A percentile compares a stretch with the other conserved stretches of the same genome.
phyloP scores from a whole-genome alignment of 1,284 basidiomycete species.

The Rhizoctonia solani region DNA sequence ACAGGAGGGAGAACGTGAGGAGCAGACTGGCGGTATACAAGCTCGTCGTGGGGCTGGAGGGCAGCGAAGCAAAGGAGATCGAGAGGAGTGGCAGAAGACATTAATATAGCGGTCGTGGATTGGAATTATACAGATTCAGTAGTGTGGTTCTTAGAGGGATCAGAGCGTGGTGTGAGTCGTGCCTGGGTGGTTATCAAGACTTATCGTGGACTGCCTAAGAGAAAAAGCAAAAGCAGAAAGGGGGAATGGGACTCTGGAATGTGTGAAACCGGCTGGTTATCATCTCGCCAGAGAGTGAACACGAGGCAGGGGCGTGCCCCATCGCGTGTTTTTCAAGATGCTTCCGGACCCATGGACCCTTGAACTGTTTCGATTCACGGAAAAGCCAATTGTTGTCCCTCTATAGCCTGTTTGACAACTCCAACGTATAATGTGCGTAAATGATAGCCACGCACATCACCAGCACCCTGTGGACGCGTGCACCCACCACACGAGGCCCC shows the following conservation, averaged over 20 bases:
- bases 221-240: slow-evolving; percentile 25
- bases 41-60: slow-evolving; percentile 30
- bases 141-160: slow-evolving; percentile 28
- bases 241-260: slow-evolving; percentile 23
- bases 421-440: slow-evolving; percentile 28
- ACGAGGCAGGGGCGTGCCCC: slow-evolving; percentile 28
- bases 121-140: slow-evolving; percentile 29
- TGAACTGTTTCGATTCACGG: slow-evolving; percentile 1
- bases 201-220: slow-evolving; percentile 32
- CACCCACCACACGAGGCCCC: slow-evolving; percentile 17
- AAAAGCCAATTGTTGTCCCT: slow-evolving; percentile 29
- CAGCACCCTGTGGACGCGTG: slow-evolving; percentile 30
- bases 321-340: slow-evolving; percentile 28
- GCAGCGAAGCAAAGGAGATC: slow-evolving; percentile 33
- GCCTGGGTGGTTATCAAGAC: slow-evolving; percentile 31
- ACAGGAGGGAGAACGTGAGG: not conserved
- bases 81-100: slow-evolving; percentile 27
- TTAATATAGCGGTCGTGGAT: slow-evolving; percentile 23
- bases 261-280: slow-evolving; percentile 34
- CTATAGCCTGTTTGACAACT: not conserved
- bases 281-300: slow-evolving; percentile 24
- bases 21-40: slow-evolving; percentile 3
- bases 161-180: slow-evolving; percentile 31
- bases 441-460: slow-evolving; percentile 31
- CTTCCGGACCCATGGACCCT: slow-evolving; percentile 11